Conservation (phyloP, 2,329 filamentous ascomycete species). For the Ophiosphaerella herpotricha region DNA sequence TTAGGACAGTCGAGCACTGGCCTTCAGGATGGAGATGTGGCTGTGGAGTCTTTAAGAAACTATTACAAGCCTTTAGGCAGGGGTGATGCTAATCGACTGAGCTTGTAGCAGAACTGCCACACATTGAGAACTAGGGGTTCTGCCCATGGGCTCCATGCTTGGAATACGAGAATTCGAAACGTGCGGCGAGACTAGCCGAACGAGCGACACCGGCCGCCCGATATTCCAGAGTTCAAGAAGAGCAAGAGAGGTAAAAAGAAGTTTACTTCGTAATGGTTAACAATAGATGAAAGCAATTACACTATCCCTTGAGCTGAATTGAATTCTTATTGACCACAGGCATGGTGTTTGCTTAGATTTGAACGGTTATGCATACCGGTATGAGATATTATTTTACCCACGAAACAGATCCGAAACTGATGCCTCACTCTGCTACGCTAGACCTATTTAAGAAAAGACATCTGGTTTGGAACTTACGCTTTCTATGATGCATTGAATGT, state of each 20-base stretch:
- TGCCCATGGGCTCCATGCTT: slow-evolving; percentile 9
- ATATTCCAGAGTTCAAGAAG: too few species aligned
- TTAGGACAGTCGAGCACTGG: background rate
- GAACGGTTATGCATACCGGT: background rate
- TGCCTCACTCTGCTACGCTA: background rate
- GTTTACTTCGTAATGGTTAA: too few species aligned
- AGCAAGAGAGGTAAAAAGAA: too few species aligned
- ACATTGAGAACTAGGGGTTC: slow-evolving; percentile 22
- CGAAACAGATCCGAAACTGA: slow-evolving; percentile 6
- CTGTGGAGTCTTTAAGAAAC: background rate
- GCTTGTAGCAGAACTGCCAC: slow-evolving; percentile 24
- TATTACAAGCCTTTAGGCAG: slow-evolving; percentile 7
- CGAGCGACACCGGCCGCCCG: too few species aligned
- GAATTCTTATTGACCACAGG: background rate
- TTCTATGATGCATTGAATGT: too few species aligned
- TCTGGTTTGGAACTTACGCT: background rate
- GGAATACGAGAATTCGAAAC: slow-evolving; percentile 23
- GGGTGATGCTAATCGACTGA: slow-evolving; percentile 11
- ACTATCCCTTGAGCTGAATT: too few species aligned
- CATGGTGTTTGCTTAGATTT: background rate
- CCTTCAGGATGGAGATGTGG: background rate
- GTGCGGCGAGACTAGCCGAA: slow-evolving; percentile 2
- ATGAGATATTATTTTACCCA: background rate
- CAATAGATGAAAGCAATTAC: too few species aligned
- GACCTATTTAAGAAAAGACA: background rate